Evolutionary conservation across 306 rosid species (phyloP), one percentile per base, ranked within the genome.

Genomic region (Quercus glauca): DNA sequence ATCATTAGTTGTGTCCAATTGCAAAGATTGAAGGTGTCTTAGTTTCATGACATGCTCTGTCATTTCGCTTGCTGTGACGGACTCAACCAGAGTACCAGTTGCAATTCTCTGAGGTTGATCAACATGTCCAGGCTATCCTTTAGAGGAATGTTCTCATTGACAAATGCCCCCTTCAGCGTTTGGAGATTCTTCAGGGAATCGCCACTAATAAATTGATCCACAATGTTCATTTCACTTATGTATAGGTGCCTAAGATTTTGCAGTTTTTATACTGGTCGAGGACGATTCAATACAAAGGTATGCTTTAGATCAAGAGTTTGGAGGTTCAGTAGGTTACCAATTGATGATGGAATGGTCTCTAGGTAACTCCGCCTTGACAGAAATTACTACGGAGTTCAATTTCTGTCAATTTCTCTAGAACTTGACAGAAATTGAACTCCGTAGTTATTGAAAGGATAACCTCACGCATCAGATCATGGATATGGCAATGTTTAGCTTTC

Each of bases 261-360:
- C 76, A 78, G 69, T 68, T 56, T 82, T 76, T 75, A 59, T 1
- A 77, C 20, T 15, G 85, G 71, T 3, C 15, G 12, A 3, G 79
- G 75, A 3, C 77, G 74, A 14, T 12, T 41, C 2, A 5, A 6
- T 0, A 77, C 1, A 35, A 8, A 0, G 17, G 78, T 76, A 23
- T 81, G 81, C 73, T 76, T 81, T 73, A 81, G n/a, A 52, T 81
- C 85, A 9, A 81, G 74, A 3, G 77, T 76, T 20, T 51, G 25
- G 17, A 82, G 82, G 12, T 73, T 35, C 35, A 14, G 19, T 45
- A 82, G 23, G 21, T 60, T 25, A 49, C 77, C 77, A 20, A 83
- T 53, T 0, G 69, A 56, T 20, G 25, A 17, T 33, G 86, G 83
- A 35, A 83, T 53, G 0, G 35, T 35, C 21, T 8, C 61, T 3